Conservation (phyloP, 768 basidiomycete genomes). For the Sporobolomyces roseus region DNA sequence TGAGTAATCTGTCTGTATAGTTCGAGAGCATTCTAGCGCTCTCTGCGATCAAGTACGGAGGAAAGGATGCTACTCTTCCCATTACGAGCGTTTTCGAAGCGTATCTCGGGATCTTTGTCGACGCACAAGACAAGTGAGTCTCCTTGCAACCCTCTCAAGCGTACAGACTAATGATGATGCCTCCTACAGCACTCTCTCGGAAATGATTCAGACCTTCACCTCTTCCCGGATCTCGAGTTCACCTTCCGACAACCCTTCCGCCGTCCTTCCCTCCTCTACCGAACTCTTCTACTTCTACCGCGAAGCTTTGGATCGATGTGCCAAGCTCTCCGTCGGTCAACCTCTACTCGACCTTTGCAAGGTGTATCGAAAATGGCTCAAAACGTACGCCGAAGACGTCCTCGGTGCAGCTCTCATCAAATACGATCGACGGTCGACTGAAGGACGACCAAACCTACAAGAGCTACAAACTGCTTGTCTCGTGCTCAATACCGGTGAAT, state of each 20-base stretch:
- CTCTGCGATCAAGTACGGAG: constrained; percentile 36
- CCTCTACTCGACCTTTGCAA: constrained; percentile 74
- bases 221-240: constrained; percentile 37
- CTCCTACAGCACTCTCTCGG: constrained; percentile 66
- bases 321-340: constrained; percentile 78
- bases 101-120: constrained; percentile 87
- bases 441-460: constrained; percentile 68
- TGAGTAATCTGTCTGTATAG: constrained; percentile 6
- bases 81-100: constrained; percentile 89
- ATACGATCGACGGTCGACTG: constrained; percentile 66
- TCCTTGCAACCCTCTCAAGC: no score
- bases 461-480: constrained; percentile 78
- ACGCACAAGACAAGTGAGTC: constrained; percentile 89
- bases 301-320: constrained; percentile 89
- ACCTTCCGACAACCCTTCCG: constrained; percentile 47
- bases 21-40: constrained; percentile 44
- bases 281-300: constrained; percentile 97
- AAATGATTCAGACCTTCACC: constrained; percentile 83
- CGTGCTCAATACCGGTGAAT: constrained; percentile 95
- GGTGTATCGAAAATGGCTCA: constrained; percentile 89
- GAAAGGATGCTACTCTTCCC: constrained; percentile 48
- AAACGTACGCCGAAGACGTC: constrained; percentile 95
- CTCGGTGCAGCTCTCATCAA: constrained; percentile 68
- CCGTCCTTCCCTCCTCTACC: constrained; percentile 85
- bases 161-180: background rate